These are phyloP conservation scores for Otatea glauca DNA, from an alignment of 176 grass and related monocot genomes.

Conservation along the genomic window DNA sequence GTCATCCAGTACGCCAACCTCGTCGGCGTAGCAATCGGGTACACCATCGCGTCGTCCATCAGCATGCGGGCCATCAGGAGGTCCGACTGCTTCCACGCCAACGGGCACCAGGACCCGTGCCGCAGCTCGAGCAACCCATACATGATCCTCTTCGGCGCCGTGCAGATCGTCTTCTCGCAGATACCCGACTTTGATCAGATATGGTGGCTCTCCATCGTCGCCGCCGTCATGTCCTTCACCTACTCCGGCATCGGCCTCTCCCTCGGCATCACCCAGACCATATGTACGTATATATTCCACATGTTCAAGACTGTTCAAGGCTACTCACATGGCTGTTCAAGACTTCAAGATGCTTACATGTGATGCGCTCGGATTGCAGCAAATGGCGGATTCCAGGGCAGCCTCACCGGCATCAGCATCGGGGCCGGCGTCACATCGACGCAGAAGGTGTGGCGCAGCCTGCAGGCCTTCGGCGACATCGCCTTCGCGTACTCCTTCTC, in stretches of 20 bases:
- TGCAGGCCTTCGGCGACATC: slow-evolving; percentile 50
- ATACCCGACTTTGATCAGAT: slow-evolving; percentile 56
- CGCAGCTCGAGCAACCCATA: slow-evolving; percentile 57
- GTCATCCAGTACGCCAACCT: slow-evolving; percentile 60
- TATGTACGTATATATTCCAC: slow-evolving; percentile 22
- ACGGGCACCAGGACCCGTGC: slow-evolving; percentile 35
- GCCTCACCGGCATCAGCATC: slow-evolving; percentile 46
- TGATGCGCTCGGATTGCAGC: slow-evolving; percentile 34
- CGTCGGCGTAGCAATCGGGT: slow-evolving; percentile 51
- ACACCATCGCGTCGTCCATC: slow-evolving; percentile 57
- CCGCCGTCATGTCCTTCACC: slow-evolving; percentile 60
- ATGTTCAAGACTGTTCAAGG: not conserved
- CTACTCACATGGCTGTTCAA: not conserved
- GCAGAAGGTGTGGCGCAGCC: slow-evolving; percentile 46
- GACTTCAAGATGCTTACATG: not conserved
- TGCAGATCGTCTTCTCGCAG: slow-evolving; percentile 60
- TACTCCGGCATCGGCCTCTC: slow-evolving; percentile 49
- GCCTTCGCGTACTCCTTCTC: slow-evolving; percentile 56
- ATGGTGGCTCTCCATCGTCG: slow-evolving; percentile 55
- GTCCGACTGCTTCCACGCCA: slow-evolving; percentile 43
- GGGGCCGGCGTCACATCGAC: slow-evolving; percentile 22
- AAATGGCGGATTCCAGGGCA: slow-evolving; percentile 46
- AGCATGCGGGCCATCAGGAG: slow-evolving; percentile 51
- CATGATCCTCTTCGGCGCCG: slow-evolving; percentile 55
- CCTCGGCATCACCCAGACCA: slow-evolving; percentile 43